Percentiles rank a stretch among this genome's conserved stretches.
These are phyloP conservation scores for Chenopodium album DNA, from an alignment of 148 eudicot species.

Conservation along the genomic window DNA sequence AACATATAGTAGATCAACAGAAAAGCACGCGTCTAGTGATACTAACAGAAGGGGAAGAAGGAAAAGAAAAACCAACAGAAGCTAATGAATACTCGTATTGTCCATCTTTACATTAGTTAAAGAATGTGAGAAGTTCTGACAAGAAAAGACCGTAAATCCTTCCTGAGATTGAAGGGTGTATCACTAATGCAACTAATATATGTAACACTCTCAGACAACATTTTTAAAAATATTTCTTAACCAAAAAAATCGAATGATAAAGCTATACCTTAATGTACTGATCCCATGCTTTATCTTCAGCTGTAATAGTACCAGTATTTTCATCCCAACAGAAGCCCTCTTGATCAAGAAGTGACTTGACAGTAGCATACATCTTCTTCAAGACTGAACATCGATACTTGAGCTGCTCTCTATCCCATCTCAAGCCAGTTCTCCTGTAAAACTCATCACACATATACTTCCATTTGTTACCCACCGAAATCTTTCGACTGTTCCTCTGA, in stretches of 20 bases:
- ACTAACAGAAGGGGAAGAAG: too few relatives aligned
- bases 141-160: too few relatives aligned
- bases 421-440: constrained; percentile 47
- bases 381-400: constrained; percentile 51
- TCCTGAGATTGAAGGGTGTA: too few relatives aligned
- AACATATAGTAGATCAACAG: too few relatives aligned
- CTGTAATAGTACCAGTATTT: constrained; percentile 47
- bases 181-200: too few relatives aligned
- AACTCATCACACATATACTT: constrained; percentile 53
- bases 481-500: constrained; percentile 44
- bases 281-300: constrained; percentile 58
- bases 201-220: too few relatives aligned
- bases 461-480: constrained; percentile 59
- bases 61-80: too few relatives aligned
- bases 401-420: constrained; percentile 70
- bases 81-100: too few relatives aligned
- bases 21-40: too few relatives aligned
- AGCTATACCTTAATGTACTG: constrained; percentile 45
- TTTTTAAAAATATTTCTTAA: not conserved
- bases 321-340: constrained; percentile 60
- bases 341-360: constrained; percentile 48
- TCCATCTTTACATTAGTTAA: too few relatives aligned
- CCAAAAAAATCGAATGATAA: not conserved
- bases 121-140: too few relatives aligned
- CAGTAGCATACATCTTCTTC: constrained; percentile 52